A percentile compares a stretch with the other conserved stretches of the same genome.
phyloP scores from a whole-genome alignment of 768 basidiomycete species.

The Mycena filopes region DNA sequence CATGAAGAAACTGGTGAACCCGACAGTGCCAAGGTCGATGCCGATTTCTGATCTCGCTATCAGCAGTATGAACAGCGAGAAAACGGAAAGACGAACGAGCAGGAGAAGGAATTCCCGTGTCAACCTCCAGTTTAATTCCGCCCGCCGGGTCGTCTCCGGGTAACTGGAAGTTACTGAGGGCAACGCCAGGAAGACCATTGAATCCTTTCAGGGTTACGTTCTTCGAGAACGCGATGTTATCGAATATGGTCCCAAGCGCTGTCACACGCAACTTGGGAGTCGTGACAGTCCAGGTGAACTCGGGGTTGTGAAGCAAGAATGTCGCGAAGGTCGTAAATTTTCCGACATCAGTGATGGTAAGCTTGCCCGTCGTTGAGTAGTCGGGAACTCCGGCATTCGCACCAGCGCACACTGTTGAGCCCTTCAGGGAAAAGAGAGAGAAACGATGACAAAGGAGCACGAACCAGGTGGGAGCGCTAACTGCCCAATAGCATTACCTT shows the following conservation, averaged over 20 bases:
- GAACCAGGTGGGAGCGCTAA: constrained; percentile 70
- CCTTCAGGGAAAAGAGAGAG: neutral
- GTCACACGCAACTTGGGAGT: constrained; percentile 70
- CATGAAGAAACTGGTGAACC: constrained; percentile 71
- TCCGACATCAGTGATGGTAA: constrained; percentile 65
- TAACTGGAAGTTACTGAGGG: constrained; percentile 76
- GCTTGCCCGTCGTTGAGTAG: constrained; percentile 60
- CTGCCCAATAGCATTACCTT: constrained; percentile 70
- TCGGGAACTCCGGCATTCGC: constrained; percentile 76
- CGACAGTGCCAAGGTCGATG: constrained; percentile 72
- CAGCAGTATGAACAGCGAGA: constrained; percentile 14
- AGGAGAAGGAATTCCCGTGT: constrained; percentile 71
- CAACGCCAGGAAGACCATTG: constrained; percentile 75
- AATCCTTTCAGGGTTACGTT: constrained; percentile 74
- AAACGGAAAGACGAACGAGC: constrained; percentile 56
- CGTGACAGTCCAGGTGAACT: constrained; percentile 78
- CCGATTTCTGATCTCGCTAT: constrained; percentile 63
- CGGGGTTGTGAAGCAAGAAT: constrained; percentile 69
- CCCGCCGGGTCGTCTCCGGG: constrained; percentile 75
- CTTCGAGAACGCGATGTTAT: constrained; percentile 70
- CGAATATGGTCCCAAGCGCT: constrained; percentile 77
- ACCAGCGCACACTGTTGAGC: constrained; percentile 65
- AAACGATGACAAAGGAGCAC: constrained; percentile 21
- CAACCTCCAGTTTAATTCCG: constrained; percentile 77
- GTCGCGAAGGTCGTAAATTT: constrained; percentile 77